Evolutionary conservation across 2,329 filamentous ascomycete genomes (phyloP).

Genomic region (Fusarium euwallaceae): DNA sequence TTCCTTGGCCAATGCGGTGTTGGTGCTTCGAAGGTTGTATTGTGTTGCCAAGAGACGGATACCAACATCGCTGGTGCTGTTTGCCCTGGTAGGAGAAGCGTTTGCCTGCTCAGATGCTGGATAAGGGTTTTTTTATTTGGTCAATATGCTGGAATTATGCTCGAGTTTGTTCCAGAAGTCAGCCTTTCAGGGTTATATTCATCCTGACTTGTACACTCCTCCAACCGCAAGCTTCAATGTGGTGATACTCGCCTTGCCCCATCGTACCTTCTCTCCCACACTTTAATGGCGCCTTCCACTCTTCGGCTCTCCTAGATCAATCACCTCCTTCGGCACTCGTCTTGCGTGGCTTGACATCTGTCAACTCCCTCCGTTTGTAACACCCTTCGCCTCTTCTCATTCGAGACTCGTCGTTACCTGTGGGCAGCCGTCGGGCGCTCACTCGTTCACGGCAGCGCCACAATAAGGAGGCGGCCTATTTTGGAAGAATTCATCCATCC

Average conservation of each 20-base stretch:
- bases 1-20: background rate
- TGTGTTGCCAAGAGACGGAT: background rate
- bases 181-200: background rate
- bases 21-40: background rate
- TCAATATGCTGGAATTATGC: background rate
- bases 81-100: background rate
- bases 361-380: background rate
- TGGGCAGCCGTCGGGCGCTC: constrained; percentile 19
- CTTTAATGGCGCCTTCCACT: background rate
- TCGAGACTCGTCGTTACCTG: constrained; percentile 17
- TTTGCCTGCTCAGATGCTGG: background rate
- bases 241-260: background rate
- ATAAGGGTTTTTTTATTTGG: background rate
- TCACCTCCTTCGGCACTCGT: background rate
- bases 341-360: background rate
- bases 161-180: background rate
- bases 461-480: background rate
- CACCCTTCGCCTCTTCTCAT: background rate
- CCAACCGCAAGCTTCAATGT: background rate
- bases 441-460: constrained; percentile 7
- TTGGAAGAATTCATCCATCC: background rate
- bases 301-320: background rate
- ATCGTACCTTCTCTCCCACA: background rate
- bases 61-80: background rate
- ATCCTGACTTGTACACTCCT: background rate